These are phyloP conservation scores for Aspergillus flavus DNA, from an alignment of 2,329 filamentous ascomycete genomes.

Conservation along the genomic window DNA sequence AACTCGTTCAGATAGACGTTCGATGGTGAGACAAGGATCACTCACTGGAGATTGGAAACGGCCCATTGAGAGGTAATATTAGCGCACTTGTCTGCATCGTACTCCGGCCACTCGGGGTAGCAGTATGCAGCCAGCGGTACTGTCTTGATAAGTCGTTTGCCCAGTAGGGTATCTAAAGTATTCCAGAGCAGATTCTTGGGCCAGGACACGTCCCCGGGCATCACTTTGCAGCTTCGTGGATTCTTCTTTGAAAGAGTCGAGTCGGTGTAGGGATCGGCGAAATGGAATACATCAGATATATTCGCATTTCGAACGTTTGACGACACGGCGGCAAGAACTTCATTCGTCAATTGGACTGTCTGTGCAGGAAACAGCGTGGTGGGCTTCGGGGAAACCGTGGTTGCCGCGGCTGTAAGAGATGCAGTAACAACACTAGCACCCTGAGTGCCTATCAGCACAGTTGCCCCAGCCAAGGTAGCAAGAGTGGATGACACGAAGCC, in stretches of 20 bases:
- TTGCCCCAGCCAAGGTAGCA: constrained; percentile 5
- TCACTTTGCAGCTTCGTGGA: constrained; percentile 43
- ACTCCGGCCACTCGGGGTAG: constrained; percentile 36
- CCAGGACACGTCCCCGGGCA: constrained; percentile 27
- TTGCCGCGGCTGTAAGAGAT: constrained; percentile 13
- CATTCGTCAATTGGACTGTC: constrained; percentile 39
- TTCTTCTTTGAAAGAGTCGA: constrained; percentile 28
- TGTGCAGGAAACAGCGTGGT: constrained; percentile 25
- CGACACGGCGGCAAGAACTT: constrained; percentile 36
- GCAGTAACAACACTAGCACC: not conserved
- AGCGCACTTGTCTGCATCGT: constrained; percentile 34
- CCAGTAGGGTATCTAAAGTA: constrained; percentile 42
- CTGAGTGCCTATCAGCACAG: not conserved
- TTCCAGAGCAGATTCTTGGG: constrained; percentile 22
- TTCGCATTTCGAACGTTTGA: constrained; percentile 27
- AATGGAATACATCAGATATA: constrained; percentile 38
- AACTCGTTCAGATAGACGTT: not conserved
- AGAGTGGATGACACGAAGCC: constrained; percentile 2
- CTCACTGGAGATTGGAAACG: constrained; percentile 17
- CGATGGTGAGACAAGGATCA: not conserved
- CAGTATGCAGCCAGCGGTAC: constrained; percentile 37
- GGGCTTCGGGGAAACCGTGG: constrained; percentile 20
- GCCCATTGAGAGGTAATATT: constrained; percentile 34
- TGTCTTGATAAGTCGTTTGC: constrained; percentile 35
- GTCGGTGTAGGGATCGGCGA: constrained; percentile 21